These are phyloP conservation scores for Xerocomus minutiporus DNA, from an alignment of 1,284 basidiomycete species.

Conservation along the genomic window DNA sequence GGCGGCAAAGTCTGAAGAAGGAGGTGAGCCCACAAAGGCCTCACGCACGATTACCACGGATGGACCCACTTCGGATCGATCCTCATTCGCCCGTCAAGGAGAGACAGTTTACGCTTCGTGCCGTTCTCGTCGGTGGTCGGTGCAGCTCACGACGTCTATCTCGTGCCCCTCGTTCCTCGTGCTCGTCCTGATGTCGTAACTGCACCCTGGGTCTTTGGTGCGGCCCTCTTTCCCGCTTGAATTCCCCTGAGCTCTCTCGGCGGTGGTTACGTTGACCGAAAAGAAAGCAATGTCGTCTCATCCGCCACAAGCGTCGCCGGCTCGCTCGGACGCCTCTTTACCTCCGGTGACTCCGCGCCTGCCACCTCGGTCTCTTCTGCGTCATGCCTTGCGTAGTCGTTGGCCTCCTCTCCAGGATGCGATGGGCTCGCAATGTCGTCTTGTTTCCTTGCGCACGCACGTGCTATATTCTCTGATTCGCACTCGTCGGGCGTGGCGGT, in stretches of 20 bases:
- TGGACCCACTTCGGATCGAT: slow-evolving; percentile 45
- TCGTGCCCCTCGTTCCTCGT: not conserved
- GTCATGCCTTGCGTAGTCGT: slow-evolving; percentile 34
- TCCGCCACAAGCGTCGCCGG: slow-evolving; percentile 40
- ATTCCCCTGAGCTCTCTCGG: slow-evolving; percentile 44
- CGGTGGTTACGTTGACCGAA: slow-evolving; percentile 62
- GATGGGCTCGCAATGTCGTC: slow-evolving; percentile 20
- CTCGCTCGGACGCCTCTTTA: slow-evolving; percentile 47
- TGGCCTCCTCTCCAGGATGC: slow-evolving; percentile 31
- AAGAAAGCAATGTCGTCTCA: slow-evolving; percentile 47
- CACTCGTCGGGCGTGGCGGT: slow-evolving; percentile 66
- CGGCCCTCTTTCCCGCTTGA: slow-evolving; percentile 52
- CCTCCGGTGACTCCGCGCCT: slow-evolving; percentile 55
- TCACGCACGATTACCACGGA: slow-evolving; percentile 24
- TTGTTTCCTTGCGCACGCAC: slow-evolving; percentile 19
- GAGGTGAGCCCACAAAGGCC: not conserved
- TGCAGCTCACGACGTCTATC: slow-evolving; percentile 12
- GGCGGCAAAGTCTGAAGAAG: slow-evolving; percentile 1
- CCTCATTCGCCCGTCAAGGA: slow-evolving; percentile 51
- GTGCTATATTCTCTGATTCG: not conserved
- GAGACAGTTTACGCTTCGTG: slow-evolving; percentile 55
- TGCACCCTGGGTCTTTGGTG: slow-evolving; percentile 52
- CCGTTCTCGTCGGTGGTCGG: slow-evolving; percentile 53
- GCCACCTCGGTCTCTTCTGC: slow-evolving; percentile 48
- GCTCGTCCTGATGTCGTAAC: not conserved